These are phyloP conservation scores for Lactarius tabidus DNA, from an alignment of 768 basidiomycete species.

Conservation along the genomic window DNA sequence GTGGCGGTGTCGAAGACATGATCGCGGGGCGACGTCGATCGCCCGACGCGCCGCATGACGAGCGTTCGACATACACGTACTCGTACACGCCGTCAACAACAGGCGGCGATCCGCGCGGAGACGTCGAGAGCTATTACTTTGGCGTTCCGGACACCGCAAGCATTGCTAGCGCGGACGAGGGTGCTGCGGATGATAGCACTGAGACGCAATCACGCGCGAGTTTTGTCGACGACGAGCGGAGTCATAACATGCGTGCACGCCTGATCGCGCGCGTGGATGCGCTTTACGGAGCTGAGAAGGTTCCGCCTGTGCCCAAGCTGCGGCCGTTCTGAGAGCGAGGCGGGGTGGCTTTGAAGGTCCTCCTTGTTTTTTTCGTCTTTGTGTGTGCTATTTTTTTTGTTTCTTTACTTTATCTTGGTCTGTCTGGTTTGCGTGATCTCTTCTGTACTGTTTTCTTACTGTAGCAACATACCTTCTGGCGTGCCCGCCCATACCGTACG, in stretches of 20 bases:
- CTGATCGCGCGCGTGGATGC: constrained; percentile 14
- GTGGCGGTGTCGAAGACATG: not conserved
- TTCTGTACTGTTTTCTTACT: not conserved
- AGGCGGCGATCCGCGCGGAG: not conserved
- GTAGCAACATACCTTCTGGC: not conserved
- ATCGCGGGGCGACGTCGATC: not conserved
- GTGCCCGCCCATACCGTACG: not conserved
- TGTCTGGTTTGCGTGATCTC: not conserved
- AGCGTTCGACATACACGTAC: constrained; percentile 19
- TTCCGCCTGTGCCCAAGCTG: constrained; percentile 20
- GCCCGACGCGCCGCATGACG: constrained; percentile 17
- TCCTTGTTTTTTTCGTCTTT: not conserved
- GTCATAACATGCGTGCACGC: constrained; percentile 12
- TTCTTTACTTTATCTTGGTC: not conserved
- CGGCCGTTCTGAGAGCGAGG: not conserved
- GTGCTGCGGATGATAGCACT: not conserved
- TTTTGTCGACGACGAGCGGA: constrained; percentile 19
- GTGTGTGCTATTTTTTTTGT: not conserved
- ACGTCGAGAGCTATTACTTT: constrained; percentile 10
- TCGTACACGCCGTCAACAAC: not conserved
- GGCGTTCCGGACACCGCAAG: not conserved
- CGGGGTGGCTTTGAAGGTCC: not conserved
- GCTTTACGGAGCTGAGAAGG: constrained; percentile 8
- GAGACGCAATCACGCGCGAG: constrained; percentile 8
- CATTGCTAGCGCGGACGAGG: not conserved